Conservation (phyloP, 2,329 filamentous ascomycete genomes). For the Fusarium sp. region DNA sequence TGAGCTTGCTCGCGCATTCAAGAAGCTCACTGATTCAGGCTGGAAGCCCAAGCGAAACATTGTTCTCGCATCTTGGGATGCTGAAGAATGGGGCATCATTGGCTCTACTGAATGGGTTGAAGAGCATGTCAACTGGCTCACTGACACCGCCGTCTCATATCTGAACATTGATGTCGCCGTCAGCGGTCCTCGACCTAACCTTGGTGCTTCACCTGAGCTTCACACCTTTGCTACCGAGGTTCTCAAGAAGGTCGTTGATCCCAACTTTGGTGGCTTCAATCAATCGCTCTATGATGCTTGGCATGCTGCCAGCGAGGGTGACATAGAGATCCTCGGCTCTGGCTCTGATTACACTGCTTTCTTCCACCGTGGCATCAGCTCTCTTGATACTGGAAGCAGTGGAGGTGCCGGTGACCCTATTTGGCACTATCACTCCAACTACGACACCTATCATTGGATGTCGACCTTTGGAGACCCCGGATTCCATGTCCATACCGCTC, state of each 20-base stretch:
- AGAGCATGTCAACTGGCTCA: constrained; percentile 81
- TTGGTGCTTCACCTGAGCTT: constrained; percentile 73
- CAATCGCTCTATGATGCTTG: constrained; percentile 55
- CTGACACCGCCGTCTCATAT: constrained; percentile 76
- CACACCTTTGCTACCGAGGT: constrained; percentile 72
- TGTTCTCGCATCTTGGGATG: constrained; percentile 78
- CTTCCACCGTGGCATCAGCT: constrained; percentile 62
- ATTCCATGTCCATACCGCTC: constrained; percentile 68
- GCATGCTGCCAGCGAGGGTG: constrained; percentile 48
- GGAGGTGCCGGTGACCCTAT: constrained; percentile 60
- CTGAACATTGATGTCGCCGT: constrained; percentile 81
- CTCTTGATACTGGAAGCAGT: constrained; percentile 66
- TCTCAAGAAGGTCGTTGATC: constrained; percentile 66
- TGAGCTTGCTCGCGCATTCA: constrained; percentile 79
- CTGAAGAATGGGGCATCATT: constrained; percentile 81
- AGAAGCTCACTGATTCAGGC: constrained; percentile 73
- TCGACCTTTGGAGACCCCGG: constrained; percentile 76
- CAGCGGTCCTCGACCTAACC: constrained; percentile 65
- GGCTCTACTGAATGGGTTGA: constrained; percentile 91
- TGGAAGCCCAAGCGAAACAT: constrained; percentile 82
- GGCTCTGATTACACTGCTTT: constrained; percentile 77
- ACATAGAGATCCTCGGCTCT: constrained; percentile 67
- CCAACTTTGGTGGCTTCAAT: constrained; percentile 65
- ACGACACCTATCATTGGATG: constrained; percentile 89
- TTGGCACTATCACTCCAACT: constrained; percentile 86